Evolutionary conservation across 208 protist species (phyloP).

Genomic region (Trypanosoma caninum): DNA sequence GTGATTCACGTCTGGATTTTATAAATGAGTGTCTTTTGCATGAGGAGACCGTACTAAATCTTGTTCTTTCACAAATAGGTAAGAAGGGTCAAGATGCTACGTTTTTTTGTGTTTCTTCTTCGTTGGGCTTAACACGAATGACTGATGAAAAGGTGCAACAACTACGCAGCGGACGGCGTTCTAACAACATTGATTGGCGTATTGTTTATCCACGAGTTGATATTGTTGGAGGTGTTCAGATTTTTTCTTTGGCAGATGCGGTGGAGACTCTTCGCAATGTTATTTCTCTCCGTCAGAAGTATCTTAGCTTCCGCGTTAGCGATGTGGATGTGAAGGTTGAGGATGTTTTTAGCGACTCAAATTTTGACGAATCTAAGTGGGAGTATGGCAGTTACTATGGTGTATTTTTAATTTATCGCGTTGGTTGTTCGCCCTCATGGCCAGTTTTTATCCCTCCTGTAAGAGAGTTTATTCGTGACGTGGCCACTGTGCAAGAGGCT

Average conservation of each 20-base stretch:
- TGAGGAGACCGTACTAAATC: constrained; percentile 79
- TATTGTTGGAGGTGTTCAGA: constrained; percentile 34
- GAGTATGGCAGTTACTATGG: constrained; percentile 91
- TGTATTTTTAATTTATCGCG: constrained; percentile 72
- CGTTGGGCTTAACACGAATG: constrained; percentile 11
- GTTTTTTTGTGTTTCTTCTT: constrained; percentile 6
- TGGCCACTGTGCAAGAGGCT: constrained; percentile 56
- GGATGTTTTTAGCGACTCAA: constrained; percentile 79
- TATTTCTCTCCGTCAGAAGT: constrained; percentile 71
- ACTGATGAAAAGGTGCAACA: constrained; percentile 50
- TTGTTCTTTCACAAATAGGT: constrained; percentile 51
- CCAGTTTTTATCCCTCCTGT: constrained; percentile 71
- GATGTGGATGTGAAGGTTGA: constrained; percentile 66
- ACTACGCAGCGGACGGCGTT: constrained; percentile 34
- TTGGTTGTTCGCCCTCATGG: constrained; percentile 70
- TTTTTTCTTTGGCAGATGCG: constrained; percentile 27
- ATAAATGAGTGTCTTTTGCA: constrained; percentile 69
- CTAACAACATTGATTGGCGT: constrained; percentile 77
- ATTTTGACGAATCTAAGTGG: constrained; percentile 81
- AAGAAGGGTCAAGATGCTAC: constrained; percentile 35
- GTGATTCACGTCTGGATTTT: constrained; percentile 84
- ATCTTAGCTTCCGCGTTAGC: constrained; percentile 41
- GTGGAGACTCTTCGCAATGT: constrained; percentile 64
- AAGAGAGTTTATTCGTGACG: constrained; percentile 82
- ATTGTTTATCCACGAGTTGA: constrained; percentile 80